A percentile compares a stretch with the other conserved stretches of the same genome.
Evolutionary conservation across 495 filamentous ascomycete genomes (phyloP).

Genomic region (Sordaria brevicollis): DNA sequence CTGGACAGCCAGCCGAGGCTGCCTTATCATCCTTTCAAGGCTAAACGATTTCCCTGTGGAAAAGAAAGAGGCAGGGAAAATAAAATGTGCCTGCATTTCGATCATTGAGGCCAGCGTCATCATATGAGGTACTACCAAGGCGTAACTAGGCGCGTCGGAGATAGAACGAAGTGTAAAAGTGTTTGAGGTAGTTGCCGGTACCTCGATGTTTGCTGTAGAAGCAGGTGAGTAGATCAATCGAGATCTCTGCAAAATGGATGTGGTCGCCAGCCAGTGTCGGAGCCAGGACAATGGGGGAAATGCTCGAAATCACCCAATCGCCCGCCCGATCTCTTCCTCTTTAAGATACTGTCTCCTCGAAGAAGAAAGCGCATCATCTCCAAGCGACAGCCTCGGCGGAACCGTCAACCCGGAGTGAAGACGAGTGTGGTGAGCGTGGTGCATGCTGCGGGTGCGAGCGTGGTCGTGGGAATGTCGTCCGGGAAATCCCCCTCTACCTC

Average conservation of each 20-base stretch:
- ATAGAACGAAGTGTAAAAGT: not conserved
- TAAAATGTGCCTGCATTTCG: not conserved
- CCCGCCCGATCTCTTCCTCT: conserved; percentile 31
- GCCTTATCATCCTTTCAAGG: not conserved
- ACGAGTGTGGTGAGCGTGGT: conserved; percentile 17
- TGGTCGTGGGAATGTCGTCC: conserved; percentile 18
- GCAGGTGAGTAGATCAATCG: not conserved
- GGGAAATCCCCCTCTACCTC: conserved; percentile 14
- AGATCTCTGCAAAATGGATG: not conserved
- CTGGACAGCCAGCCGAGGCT: not conserved
- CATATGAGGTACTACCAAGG: not conserved
- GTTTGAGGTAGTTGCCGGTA: not conserved
- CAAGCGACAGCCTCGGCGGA: conserved; percentile 28
- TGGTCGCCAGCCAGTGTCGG: not conserved
- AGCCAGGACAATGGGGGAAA: not conserved
- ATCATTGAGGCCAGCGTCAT: not conserved
- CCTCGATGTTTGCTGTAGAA: not conserved
- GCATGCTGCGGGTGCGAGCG: not conserved
- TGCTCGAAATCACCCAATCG: conserved; percentile 28
- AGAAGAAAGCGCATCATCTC: conserved; percentile 27
- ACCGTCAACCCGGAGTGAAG: conserved; percentile 33
- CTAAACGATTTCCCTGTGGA: too few relatives aligned
- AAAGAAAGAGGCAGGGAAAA: not conserved
- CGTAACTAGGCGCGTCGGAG: not conserved
- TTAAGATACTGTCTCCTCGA: conserved; percentile 29